Conservation (phyloP, 2,329 filamentous ascomycete species). For the Akanthomyces uredinophilus region DNA sequence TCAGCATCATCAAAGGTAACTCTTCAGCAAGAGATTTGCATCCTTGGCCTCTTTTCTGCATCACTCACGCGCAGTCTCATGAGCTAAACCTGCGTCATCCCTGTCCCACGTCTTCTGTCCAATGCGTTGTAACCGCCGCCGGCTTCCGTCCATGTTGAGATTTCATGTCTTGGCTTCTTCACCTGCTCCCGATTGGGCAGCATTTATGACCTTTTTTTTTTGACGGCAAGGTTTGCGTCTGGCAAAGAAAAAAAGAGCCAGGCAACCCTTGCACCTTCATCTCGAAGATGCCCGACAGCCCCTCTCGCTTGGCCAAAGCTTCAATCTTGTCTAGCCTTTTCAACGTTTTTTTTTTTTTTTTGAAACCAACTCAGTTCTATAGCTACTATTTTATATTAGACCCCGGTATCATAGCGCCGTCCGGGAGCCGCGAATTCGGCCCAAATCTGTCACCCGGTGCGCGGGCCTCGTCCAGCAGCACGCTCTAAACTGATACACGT, state of each 20-base stretch:
- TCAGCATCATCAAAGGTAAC: too few species aligned
- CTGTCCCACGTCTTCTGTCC: not conserved
- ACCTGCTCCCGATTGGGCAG: not conserved
- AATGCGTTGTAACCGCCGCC: not conserved
- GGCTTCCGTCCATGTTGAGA: too few species aligned
- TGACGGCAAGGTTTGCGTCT: not conserved
- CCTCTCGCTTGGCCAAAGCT: not conserved
- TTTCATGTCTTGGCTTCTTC: not conserved
- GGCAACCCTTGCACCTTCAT: not conserved
- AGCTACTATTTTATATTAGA: not conserved
- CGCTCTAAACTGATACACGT: too few species aligned
- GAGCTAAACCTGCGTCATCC: slow-evolving; percentile 5
- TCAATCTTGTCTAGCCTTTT: not conserved
- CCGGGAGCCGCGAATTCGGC: not conserved
- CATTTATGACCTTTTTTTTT: not conserved
- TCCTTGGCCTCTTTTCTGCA: not conserved
- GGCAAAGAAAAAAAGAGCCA: not conserved
- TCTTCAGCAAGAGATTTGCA: too few species aligned
- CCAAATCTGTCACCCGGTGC: not conserved
- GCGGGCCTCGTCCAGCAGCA: not conserved
- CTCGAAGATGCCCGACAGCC: slow-evolving; percentile 8
- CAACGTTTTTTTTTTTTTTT: not conserved
- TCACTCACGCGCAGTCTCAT: not conserved
- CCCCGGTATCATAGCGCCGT: not conserved
- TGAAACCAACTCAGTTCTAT: not conserved